These are phyloP conservation scores for Rhododendron mucronatum DNA, from an alignment of 148 eudicot species.

Conservation along the genomic window DNA sequence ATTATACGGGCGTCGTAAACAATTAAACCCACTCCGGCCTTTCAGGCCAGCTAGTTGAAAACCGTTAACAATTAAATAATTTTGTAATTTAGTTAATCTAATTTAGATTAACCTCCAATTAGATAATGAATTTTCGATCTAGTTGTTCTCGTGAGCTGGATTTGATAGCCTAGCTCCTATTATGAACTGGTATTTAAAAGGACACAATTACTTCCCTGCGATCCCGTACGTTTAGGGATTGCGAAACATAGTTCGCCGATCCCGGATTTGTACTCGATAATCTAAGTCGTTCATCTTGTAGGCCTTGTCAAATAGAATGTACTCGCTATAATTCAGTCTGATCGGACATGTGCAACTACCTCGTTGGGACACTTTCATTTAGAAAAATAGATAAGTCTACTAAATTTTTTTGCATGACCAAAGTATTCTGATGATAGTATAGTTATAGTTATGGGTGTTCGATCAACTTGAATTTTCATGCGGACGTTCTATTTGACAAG, in stretches of 20 bases:
- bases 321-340: too few species aligned
- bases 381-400: not conserved
- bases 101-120: not conserved
- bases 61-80: not conserved
- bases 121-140: not conserved
- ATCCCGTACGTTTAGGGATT: not conserved
- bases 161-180: not conserved
- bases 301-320: not conserved
- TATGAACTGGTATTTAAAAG: not conserved
- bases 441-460: too few species aligned
- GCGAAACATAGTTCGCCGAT: too few species aligned
- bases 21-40: not conserved
- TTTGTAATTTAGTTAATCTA: not conserved
- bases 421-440: too few species aligned
- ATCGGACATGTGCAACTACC: too few species aligned
- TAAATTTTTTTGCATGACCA: too few species aligned
- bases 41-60: not conserved
- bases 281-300: not conserved
- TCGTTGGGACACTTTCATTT: too few species aligned
- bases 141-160: not conserved
- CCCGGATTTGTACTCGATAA: too few species aligned
- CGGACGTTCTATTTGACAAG: not conserved
- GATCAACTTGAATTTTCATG: not conserved
- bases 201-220: not conserved
- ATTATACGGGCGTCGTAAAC: not conserved